Percentiles rank a stretch among this genome's conserved stretches.
phyloP scores from a whole-genome alignment of 495 filamentous ascomycete species.

The Daldinia decipiens region DNA sequence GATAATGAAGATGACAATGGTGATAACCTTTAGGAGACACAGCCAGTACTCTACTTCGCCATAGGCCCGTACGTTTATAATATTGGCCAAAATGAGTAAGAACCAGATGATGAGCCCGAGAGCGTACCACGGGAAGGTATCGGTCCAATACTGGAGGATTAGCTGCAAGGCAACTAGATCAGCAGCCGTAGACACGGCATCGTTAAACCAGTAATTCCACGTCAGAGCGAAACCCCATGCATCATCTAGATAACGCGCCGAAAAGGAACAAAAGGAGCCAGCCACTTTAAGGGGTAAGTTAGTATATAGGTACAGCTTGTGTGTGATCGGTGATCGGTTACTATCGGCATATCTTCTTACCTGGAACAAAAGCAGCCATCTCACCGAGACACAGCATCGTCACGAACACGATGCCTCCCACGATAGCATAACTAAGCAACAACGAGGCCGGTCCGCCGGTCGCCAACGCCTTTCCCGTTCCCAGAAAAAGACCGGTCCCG shows the following conservation, averaged over 20 bases:
- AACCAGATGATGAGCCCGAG: slow-evolving; percentile 74
- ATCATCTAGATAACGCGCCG: slow-evolving; percentile 69
- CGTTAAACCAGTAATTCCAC: slow-evolving; percentile 60
- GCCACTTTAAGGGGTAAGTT: slow-evolving; percentile 53
- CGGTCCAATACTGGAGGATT: slow-evolving; percentile 74
- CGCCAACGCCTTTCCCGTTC: slow-evolving; percentile 67
- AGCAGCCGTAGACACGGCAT: slow-evolving; percentile 67
- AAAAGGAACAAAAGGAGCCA: slow-evolving; percentile 73
- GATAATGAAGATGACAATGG: slow-evolving; percentile 68
- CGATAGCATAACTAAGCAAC: slow-evolving; percentile 71
- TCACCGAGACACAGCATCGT: slow-evolving; percentile 63
- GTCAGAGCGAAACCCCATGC: slow-evolving; percentile 75
- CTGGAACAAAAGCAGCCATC: slow-evolving; percentile 71
- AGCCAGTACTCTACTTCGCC: slow-evolving; percentile 76
- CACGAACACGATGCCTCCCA: slow-evolving; percentile 66
- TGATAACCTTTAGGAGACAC: slow-evolving; percentile 71
- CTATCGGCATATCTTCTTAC: slow-evolving; percentile 16
- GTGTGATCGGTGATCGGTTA: not conserved
- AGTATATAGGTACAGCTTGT: not conserved
- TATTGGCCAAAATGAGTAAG: slow-evolving; percentile 67
- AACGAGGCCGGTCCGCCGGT: slow-evolving; percentile 68
- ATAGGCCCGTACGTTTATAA: slow-evolving; percentile 68
- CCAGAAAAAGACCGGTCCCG: slow-evolving; percentile 73
- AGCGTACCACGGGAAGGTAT: slow-evolving; percentile 60
- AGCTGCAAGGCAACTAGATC: slow-evolving; percentile 73